Base-by-base conservation (phyloP, 2,329 filamentous ascomycete species). In the Leptographium wingfieldii region DNA sequence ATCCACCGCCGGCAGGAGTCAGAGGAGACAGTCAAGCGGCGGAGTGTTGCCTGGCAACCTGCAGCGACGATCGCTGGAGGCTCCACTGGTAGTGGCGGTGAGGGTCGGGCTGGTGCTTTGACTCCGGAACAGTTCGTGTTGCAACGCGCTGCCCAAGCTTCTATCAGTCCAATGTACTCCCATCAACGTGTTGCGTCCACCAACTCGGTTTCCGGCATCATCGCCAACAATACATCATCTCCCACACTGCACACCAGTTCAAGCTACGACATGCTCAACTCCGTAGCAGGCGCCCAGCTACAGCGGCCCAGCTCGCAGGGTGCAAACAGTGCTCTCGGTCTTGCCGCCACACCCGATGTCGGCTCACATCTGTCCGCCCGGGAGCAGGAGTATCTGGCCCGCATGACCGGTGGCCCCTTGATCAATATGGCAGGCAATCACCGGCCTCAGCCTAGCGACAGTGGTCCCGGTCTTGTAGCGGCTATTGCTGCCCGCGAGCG, bases 371-470 rank as follows among this genome's bases (percentile, higher is more conserved):
- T 96, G n/a, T 91, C 88, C 25, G 91, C 91, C 22, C 83, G 87
- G 19, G 91, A 96, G 71, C 91, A 95, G 70, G 90, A 95, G 72
- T 87, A 95, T 65, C 81, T 95, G n/a, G 88, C 91, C 11, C 83
- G 88, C 46, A 78, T 90, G 66, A 95, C 90, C 0, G 88, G 88
- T 1, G 85, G 84, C 0, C 88, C 91, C 0, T 76, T 95, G 56
- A 81, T 95, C 66, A 84, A 81, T 61, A 76, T 95, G 69, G 80
- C 80, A 5, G 80, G 80, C 56, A 77, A 77, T 57, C 75, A 76
- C 63, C 80, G 78, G 14, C 60, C 59, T 62, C 72, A 74, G 52
- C 75, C 76, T 59, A 73, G 77, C 16, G 69, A 78, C 35, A 81
- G 82, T 11, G 69, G 79, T 38, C 81, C 75, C 27, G 86, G 87